These are phyloP conservation scores for Colletotrichum tamarilloi DNA, from an alignment of 2,329 filamentous ascomycete genomes.

Conservation along the genomic window DNA sequence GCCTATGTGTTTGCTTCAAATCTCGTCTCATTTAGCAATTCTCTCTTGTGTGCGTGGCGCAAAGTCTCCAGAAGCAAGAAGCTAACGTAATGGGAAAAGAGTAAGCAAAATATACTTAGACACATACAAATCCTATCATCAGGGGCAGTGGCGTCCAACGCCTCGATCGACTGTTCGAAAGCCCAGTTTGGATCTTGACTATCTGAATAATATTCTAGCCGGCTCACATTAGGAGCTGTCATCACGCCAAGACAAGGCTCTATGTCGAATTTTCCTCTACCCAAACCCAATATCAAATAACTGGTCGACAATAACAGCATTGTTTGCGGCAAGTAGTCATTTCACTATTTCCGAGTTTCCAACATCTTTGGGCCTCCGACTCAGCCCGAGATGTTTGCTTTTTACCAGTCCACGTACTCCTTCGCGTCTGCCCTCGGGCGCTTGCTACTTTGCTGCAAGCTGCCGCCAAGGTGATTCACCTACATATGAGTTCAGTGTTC, in stretches of 20 bases:
- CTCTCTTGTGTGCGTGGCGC: background rate
- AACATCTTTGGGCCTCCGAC: background rate
- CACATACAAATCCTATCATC: background rate
- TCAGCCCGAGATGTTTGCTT: constrained; percentile 22
- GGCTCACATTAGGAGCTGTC: background rate
- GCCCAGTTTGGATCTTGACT: background rate
- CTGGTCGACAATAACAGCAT: constrained; percentile 7
- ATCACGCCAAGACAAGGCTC: background rate
- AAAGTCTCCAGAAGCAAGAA: constrained; percentile 16
- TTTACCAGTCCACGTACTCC: background rate
- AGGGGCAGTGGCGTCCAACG: background rate
- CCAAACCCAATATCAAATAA: background rate
- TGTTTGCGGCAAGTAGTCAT: background rate
- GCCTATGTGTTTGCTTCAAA: background rate
- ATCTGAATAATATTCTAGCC: background rate
- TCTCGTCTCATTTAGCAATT: background rate
- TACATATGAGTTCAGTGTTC: background rate
- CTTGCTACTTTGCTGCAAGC: constrained; percentile 13
- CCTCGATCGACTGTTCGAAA: background rate
- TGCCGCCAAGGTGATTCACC: constrained; percentile 7
- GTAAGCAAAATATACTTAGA: background rate
- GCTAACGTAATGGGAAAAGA: constrained; percentile 1
- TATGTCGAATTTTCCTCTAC: background rate
- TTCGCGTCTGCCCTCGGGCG: constrained; percentile 19
- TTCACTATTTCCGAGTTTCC: background rate